Base-by-base conservation (phyloP, 331 rosid genomes). In the Phaseolus coccineus region DNA sequence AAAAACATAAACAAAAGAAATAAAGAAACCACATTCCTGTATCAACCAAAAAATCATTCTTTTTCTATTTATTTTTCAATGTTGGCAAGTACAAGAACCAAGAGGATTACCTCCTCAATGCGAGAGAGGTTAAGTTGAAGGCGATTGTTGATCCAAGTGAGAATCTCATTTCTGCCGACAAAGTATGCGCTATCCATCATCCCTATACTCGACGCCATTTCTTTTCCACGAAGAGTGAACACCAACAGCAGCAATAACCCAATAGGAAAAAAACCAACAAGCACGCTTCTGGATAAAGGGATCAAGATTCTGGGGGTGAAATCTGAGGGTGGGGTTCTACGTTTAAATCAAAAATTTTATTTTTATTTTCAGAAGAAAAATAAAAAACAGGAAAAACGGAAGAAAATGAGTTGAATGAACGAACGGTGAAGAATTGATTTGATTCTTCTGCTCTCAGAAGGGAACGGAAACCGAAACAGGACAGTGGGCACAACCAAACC, bases 161-260 rank as follows among this genome's bases (percentile, higher is more conserved):
- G 86, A 87, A 96, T 93, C 89, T 93, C 99, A 78, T 96, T 96
- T 86, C 99, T 86, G 69, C 99, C 99, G 67, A 96, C 99, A 85
- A 96, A 96, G 79, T 96, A 96, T 11, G 93, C 99, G 64, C 97
- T 90, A 84, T 96, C 99, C 99, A 96, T 96, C 81, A 93, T 93
- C 27, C 99, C 99, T n/a, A 96, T 96, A 76, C 89, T 96, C 28
- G 96, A 74, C 83, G 98, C 99, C 99, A 96, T 58, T 25, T 57
- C 15, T 96, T 83, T 77, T 71, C 69, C 48, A 63, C 31, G 24
- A 58, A 13, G 8, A 35, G 35, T 4, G 10, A 63, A 70, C 15
- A 40, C 51, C 51, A 11, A 42, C 4, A 81, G 44, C 78, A 50
- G 72, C 61, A 69, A 86, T 53, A 69, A 66, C 69, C 73, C 63